Base-by-base conservation (phyloP, 768 basidiomycete genomes). In the Termitomyces sp. region DNA sequence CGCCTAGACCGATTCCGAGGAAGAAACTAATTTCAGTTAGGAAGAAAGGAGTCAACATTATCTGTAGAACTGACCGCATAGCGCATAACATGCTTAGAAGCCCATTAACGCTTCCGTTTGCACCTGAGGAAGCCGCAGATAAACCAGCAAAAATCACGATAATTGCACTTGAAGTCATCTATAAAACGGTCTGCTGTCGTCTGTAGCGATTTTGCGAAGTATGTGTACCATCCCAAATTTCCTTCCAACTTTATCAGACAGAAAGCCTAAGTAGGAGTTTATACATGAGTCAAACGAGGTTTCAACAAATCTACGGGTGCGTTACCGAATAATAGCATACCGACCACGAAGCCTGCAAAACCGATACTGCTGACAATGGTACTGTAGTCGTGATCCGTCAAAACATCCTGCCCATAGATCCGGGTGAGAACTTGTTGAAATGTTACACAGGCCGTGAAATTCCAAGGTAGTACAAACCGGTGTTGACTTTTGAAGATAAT, bases 1-100 rank as follows among this genome's bases (percentile, higher is more conserved):
- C 90, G 5, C 92, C 91, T 0, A 94, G 78, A 29, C 94, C 94
- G 56, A 95, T 86, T 34, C 94, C 95, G 45, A 94, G 78, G 2
- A 96, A 70, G 76, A 94, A 94, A 5, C 91, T 91, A 29, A 8
- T 15, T 36, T 15, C 39, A 3, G 4, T 53, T 7, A 29, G 33
- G 29, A 24, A 53, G 41, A 28, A 33, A 31, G 34, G 41, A 13
- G 34, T 44, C 29, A 22, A 8, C 34, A 33, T 70, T 73, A 61
- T 60, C 20, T 20, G 10, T 26, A 33, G 9, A 13, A 51, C 59
- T 53, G n/a, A 87, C 86, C 92, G 84, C 73, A 85, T 91, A 15
- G 84, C 87, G 48, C 74, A 81, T 3, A 96, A 79, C 81, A 94
- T 92, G 34, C 82, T 77, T 29, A 94, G 75, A 69, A 90, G 75